phyloP scores from a whole-genome alignment of 805 yeast genomes.

The Saccharomycopsis capsularis region DNA sequence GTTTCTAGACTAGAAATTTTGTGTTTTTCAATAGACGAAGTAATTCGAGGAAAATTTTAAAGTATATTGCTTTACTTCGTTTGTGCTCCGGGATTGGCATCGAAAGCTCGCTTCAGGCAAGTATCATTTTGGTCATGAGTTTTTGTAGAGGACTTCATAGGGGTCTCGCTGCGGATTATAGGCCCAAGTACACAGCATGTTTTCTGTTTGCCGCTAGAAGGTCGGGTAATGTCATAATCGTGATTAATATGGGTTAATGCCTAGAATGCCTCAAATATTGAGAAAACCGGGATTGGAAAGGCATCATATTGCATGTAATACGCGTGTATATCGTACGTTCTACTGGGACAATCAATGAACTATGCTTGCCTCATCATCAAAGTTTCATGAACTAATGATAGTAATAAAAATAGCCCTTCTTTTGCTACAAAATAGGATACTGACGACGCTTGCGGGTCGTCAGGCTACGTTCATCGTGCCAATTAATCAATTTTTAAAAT shows the following conservation, averaged over 20 bases:
- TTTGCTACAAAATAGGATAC: not conserved
- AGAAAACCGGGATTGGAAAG: no score
- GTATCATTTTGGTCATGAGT: not conserved
- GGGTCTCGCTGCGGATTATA: not conserved
- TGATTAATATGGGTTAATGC: no score
- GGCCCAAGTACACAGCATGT: no score
- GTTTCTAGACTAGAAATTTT: not conserved
- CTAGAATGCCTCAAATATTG: no score
- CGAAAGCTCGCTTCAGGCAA: no score
- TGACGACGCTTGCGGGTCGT: not conserved
- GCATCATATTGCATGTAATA: no score
- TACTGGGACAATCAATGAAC: not conserved
- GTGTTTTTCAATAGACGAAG: not conserved
- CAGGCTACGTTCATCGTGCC: not conserved
- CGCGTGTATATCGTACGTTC: no score
- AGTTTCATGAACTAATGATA: not conserved
- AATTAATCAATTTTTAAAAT: no score
- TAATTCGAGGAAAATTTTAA: not conserved
- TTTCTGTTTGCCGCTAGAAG: not conserved
- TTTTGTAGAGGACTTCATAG: not conserved
- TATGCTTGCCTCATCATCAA: not conserved
- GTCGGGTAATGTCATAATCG: not conserved
- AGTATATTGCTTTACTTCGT: not conserved
- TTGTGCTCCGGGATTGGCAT: not conserved
- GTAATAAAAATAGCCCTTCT: not conserved